Conservation (phyloP, 2,329 filamentous ascomycete genomes). For the Trichophyton benhamiae region DNA sequence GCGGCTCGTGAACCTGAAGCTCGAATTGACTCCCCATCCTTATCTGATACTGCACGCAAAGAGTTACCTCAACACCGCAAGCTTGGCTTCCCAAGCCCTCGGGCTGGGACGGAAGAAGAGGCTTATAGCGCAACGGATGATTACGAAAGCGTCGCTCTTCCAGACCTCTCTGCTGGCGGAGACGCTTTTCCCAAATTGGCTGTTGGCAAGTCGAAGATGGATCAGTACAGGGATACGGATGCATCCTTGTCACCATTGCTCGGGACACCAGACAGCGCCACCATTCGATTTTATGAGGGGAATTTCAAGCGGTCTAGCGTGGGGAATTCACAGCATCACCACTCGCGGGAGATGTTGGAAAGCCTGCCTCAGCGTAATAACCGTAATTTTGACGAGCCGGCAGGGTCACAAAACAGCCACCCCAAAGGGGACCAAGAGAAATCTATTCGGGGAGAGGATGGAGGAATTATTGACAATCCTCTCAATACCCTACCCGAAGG, state of each 20-base stretch:
- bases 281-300: conserved; percentile 10
- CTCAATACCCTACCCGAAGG: not conserved
- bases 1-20: conserved; percentile 21
- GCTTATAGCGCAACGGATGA: conserved; percentile 16
- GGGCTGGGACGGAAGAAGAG: conserved; percentile 19
- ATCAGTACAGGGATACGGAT: conserved; percentile 13
- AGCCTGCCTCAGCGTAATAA: not conserved
- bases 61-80: conserved; percentile 8
- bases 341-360: not conserved
- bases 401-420: not conserved
- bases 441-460: not conserved
- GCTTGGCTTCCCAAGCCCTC: conserved; percentile 1
- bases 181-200: conserved; percentile 1
- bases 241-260: conserved; percentile 13
- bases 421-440: not conserved
- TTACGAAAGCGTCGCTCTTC: conserved; percentile 20
- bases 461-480: not conserved
- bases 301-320: not conserved
- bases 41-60: not conserved
- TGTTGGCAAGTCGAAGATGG: conserved; percentile 12
- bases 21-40: not conserved
- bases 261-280: conserved; percentile 13
- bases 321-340: not conserved
- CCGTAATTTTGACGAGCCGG: not conserved
- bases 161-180: conserved; percentile 6